phyloP scores from a whole-genome alignment of 108 stramenopile genomes.

The Parmales sp. region DNA sequence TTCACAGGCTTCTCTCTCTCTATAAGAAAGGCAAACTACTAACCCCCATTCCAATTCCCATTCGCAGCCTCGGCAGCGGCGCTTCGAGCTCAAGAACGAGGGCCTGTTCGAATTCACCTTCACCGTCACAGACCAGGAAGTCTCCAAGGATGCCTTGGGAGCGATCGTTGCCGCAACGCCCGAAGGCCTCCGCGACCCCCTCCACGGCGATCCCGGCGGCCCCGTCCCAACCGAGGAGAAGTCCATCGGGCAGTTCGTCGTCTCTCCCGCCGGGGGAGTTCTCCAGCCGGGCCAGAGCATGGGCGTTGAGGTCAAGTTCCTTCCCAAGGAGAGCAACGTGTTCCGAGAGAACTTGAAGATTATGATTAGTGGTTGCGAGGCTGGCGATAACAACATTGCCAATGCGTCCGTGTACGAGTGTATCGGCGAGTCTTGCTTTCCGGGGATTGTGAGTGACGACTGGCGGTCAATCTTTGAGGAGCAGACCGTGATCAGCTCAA shows the following conservation, averaged over 20 bases:
- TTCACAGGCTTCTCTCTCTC: too few species aligned
- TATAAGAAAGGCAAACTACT: too few species aligned
- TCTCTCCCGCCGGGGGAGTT: constrained; percentile 25
- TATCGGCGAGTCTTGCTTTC: constrained; percentile 36
- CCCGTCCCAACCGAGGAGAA: background rate
- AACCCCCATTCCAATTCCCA: too few species aligned
- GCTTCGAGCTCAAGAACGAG: constrained; percentile 43
- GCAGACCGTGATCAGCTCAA: constrained; percentile 32
- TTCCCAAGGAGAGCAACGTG: constrained; percentile 21
- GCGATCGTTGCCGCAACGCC: background rate
- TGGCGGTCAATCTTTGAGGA: constrained; percentile 41
- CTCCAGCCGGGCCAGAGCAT: constrained; percentile 32
- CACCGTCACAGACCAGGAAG: background rate
- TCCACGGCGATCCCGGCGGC: background rate
- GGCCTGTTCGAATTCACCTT: constrained; percentile 38
- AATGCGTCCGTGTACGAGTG: constrained; percentile 26
- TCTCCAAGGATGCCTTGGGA: background rate
- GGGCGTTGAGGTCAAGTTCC: constrained; percentile 26
- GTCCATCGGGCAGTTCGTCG: constrained; percentile 16
- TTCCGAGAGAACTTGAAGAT: constrained; percentile 13
- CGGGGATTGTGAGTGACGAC: constrained; percentile 28
- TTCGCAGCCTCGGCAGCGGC: constrained; percentile 13
- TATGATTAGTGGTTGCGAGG: constrained; percentile 18
- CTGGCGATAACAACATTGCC: background rate
- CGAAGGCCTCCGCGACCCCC: background rate